Base-by-base conservation (phyloP, 2,329 filamentous ascomycete species). In the Aspergillus niger region DNA sequence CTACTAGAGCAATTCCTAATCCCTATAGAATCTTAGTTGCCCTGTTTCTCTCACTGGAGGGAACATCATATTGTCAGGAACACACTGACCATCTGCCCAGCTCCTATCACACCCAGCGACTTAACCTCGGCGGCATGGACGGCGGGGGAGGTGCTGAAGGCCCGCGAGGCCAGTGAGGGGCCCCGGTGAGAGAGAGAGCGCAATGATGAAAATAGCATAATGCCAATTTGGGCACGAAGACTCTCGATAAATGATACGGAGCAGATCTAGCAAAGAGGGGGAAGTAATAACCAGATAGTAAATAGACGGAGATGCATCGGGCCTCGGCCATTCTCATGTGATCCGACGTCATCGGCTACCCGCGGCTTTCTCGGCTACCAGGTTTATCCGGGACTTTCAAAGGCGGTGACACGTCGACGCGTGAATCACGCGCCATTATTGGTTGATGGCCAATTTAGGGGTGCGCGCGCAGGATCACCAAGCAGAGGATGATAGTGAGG, bases 1-100 rank as follows among this genome's bases (percentile, higher is more conserved):
- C 95, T 50, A 99, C 94, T 15, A 99, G 86, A 54, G 95, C 95
- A 76, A 99, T 99, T 61, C 95, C 95, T 48, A 99, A 82, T 61
- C 95, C 95, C 94, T 98, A 69, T 47, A 60, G 22, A 51, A 47
- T 49, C 53, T 69, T 63, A 74, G 73, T 73, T 43, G 69, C 69
- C 56, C 30, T 30, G 6, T 30, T 11, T 5, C 10, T 32, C 32
- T 13, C 20, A 36, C 10, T 47, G 1, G 15, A 44, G 6, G 7
- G 4, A 30, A 32, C 6, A 30, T 2, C 8, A 28, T 24, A 13
- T 2, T 11, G 28, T n/a, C 13, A 5, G 30, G 24, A 7, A 30
- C 63, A 74, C 83, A 74, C 83, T 72, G 79, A 96, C 93, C 93
- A 98, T 97, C 77, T 98, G 95, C 28, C 95, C 95, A 56, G 94